Evolutionary conservation across 1,139 yeast genomes (phyloP).

Genomic region (Yamadazyma conglobata): DNA sequence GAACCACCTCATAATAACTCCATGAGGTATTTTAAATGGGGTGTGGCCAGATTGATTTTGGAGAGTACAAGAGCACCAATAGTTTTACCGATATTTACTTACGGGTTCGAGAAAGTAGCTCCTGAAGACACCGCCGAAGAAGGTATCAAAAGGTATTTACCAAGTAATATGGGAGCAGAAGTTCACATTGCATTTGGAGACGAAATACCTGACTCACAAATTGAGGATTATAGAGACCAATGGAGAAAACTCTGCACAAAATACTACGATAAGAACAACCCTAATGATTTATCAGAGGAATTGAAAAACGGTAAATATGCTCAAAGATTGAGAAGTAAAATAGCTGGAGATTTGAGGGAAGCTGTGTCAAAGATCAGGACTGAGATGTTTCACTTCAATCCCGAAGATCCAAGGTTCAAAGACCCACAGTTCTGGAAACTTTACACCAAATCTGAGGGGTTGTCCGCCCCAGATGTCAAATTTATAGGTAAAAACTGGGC

Average conservation of each 20-base stretch:
- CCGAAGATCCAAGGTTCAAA: slow-evolving; percentile 60
- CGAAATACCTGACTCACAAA: slow-evolving; percentile 58
- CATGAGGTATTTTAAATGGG: slow-evolving; percentile 96
- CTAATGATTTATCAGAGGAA: slow-evolving; percentile 58
- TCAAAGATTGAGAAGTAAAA: slow-evolving; percentile 56
- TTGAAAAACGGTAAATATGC: slow-evolving; percentile 65
- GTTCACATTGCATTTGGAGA: slow-evolving; percentile 72
- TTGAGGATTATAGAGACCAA: slow-evolving; percentile 56
- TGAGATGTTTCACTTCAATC: slow-evolving; percentile 45
- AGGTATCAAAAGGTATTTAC: slow-evolving; percentile 55
- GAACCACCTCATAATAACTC: slow-evolving; percentile 76
- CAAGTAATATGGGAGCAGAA: slow-evolving; percentile 64
- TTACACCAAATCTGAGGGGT: slow-evolving; percentile 63
- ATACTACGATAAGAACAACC: slow-evolving; percentile 46
- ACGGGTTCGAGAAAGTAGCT: slow-evolving; percentile 83
- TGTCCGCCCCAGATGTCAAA: slow-evolving; percentile 60
- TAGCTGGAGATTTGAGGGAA: slow-evolving; percentile 67
- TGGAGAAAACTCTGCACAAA: slow-evolving; percentile 66
- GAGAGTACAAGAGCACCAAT: slow-evolving; percentile 85
- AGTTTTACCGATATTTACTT: slow-evolving; percentile 81
- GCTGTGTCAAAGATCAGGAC: slow-evolving; percentile 60
- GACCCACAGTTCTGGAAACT: slow-evolving; percentile 70
- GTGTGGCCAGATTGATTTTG: slow-evolving; percentile 74
- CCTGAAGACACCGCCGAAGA: slow-evolving; percentile 70
- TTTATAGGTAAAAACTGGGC: slow-evolving; percentile 84